Percentiles rank a stretch among this genome's conserved stretches.
phyloP scores from a whole-genome alignment of 352 stramenopile species.

The Phytopythium oedochilum region DNA sequence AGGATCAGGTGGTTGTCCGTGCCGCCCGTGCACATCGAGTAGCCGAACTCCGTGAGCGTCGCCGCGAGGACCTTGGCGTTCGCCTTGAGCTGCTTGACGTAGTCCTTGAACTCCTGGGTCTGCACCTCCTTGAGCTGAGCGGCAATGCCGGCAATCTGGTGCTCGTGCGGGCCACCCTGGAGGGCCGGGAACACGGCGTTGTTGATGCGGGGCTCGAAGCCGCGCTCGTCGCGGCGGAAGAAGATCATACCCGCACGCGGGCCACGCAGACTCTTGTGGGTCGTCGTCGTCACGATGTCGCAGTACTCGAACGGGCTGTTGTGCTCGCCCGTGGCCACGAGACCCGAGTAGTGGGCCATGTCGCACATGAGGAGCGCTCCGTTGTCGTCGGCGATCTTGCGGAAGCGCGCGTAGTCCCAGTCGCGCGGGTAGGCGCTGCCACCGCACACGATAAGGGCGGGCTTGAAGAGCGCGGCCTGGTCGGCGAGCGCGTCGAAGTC shows the following conservation, averaged over 20 bases:
- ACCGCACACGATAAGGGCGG: conserved; percentile 96
- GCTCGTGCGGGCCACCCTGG: conserved; percentile 96
- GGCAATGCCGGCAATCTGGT: conserved; percentile 98
- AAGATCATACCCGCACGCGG: conserved; percentile 99
- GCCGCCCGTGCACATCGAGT: conserved; percentile 96
- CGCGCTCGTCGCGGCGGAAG: conserved; percentile 93
- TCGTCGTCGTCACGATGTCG: conserved; percentile 99
- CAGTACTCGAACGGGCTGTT: conserved; percentile 96
- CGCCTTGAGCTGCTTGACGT: conserved; percentile 91
- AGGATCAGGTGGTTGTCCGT: conserved; percentile 99
- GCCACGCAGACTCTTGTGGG: conserved; percentile 98
- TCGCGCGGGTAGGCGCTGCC: conserved; percentile 98
- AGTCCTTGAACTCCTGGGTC: conserved; percentile 97
- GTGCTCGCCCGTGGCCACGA: conserved; percentile 95
- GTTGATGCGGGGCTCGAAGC: conserved; percentile 96
- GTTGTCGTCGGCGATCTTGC: conserved; percentile 98
- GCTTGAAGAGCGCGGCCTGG: conserved; percentile 96
- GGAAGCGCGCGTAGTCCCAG: conserved; percentile 98
- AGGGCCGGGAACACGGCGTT: conserved; percentile 98
- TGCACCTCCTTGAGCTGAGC: conserved; percentile 98
- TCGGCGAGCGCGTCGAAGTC: conserved; percentile 96
- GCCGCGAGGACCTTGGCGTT: conserved; percentile 95
- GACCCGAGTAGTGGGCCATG: conserved; percentile 99
- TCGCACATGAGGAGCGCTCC: conserved; percentile 97
- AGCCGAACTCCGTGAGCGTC: conserved; percentile 91